phyloP scores from a whole-genome alignment of 768 basidiomycete species.

The Auricularia cornea region DNA sequence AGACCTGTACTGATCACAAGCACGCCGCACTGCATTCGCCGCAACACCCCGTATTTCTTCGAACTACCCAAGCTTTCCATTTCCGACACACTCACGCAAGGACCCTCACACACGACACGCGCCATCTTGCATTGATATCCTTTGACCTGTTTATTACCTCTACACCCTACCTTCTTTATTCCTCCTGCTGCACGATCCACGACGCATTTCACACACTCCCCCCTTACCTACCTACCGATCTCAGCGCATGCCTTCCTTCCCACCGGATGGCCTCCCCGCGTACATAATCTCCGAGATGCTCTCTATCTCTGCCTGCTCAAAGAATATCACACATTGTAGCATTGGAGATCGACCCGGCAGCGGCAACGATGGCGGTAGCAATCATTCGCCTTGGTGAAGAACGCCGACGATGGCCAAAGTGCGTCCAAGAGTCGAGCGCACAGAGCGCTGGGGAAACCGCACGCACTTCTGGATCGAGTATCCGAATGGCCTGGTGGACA shows the following conservation, averaged over 20 bases:
- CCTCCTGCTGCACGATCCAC: background rate
- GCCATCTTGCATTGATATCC: background rate
- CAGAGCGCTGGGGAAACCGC: background rate
- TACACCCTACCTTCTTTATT: background rate
- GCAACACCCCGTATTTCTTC: background rate
- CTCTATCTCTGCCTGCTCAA: background rate
- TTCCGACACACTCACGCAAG: background rate
- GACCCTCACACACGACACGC: background rate
- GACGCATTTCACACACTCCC: background rate
- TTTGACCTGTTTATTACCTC: background rate
- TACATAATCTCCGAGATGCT: background rate
- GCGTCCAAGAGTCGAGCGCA: background rate
- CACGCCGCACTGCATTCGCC: background rate
- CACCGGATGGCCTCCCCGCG: background rate
- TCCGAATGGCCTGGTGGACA: constrained; percentile 52
- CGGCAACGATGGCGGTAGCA: no score
- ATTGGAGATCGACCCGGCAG: no score
- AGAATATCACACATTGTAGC: no score
- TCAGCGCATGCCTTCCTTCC: no score
- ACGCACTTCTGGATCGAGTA: constrained; percentile 61
- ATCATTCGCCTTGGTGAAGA: no score
- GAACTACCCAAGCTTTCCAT: background rate
- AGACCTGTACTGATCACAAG: background rate
- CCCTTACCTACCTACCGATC: background rate
- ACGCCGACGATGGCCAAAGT: background rate